Base-by-base conservation (phyloP, 805 yeast genomes). In the Hanseniaspora nectarophila region DNA sequence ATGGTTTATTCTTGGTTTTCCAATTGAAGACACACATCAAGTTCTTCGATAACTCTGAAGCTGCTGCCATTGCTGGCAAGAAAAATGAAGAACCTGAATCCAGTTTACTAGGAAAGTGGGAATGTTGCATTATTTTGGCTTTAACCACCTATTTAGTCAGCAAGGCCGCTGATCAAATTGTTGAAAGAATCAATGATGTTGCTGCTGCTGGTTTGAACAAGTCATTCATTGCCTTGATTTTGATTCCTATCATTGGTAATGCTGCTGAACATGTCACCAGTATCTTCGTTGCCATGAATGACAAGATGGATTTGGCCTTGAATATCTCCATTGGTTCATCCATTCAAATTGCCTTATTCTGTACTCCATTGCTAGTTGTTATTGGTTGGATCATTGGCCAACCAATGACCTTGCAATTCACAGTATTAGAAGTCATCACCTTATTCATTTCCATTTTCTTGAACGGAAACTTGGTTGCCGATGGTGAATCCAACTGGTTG, bases 261-360 rank as follows among this genome's bases (percentile, higher is more conserved):
- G 98, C 98, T 2, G 97, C 97, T 12, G 98, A 92, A 67, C 98
- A 92, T 67, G 97, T 87, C 49, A 92, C 98, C 18, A 95, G 97
- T 3, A 83, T 92, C 34, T 76, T 87, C 56, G 97, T 92, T 45
- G 97, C 98, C 21, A 78, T 81, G 75, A 88, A 88, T 69, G 86
- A 92, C 68, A 92, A 92, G 70, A 92, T 92, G 96, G 97, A 92
- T 66, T 75, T 92, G 55, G 97, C 98, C 13, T 77, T 92, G 59
- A 95, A 96, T 54, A 97, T 92, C 44, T 97, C 98, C 2, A 81
- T 92, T 55, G 98, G 98, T 20, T 85, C 95, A 0, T 87, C 96
- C 3, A 76, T 92, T 67, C 98, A 92, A 68, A 89, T 92, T 61
- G 95, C 98, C 2, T 70, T 92, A 53, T 90, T 92, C 69, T 88